Conservation (phyloP, 2,329 filamentous ascomycete species). For the Fusarium illudens region DNA sequence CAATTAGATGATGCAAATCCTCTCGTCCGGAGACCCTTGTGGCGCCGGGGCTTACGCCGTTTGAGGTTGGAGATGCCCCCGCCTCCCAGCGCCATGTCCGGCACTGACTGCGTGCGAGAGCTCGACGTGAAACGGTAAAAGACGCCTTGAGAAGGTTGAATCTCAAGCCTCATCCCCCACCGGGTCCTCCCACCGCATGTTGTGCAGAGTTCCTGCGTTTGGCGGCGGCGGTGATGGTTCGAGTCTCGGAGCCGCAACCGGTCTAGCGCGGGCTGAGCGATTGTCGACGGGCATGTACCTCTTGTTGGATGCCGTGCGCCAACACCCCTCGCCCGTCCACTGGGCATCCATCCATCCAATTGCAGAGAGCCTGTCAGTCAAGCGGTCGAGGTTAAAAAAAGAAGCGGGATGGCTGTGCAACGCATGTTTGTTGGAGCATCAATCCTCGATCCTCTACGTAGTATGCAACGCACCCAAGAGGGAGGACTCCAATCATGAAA, state of each 20-base stretch:
- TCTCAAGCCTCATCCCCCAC: slow-evolving; percentile 27
- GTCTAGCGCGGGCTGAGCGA: slow-evolving; percentile 36
- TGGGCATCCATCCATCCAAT: background rate
- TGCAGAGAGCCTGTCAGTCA: slow-evolving; percentile 17
- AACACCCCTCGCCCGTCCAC: slow-evolving; percentile 9
- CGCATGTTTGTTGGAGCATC: slow-evolving; percentile 2
- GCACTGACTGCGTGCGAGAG: slow-evolving; percentile 4
- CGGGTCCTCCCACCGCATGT: slow-evolving; percentile 28
- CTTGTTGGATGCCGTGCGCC: slow-evolving; percentile 35
- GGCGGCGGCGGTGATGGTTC: slow-evolving; percentile 31
- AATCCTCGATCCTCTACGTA: background rate
- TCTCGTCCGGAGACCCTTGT: slow-evolving; percentile 18
- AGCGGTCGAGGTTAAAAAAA: slow-evolving; percentile 39
- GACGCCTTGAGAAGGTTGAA: slow-evolving; percentile 31
- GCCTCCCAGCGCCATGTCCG: slow-evolving; percentile 28
- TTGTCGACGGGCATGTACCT: slow-evolving; percentile 20
- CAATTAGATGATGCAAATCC: slow-evolving; percentile 6
- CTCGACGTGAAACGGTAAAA: slow-evolving; percentile 33
- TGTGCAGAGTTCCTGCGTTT: slow-evolving; percentile 41
- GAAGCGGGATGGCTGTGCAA: slow-evolving; percentile 44
- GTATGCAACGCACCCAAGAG: background rate
- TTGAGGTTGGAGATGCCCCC: slow-evolving; percentile 31
- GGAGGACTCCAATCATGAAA: background rate
- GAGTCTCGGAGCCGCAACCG: slow-evolving; percentile 26
- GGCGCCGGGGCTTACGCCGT: slow-evolving; percentile 35